phyloP scores from a whole-genome alignment of 768 basidiomycete genomes.

The Psilocybe tampanensis region DNA sequence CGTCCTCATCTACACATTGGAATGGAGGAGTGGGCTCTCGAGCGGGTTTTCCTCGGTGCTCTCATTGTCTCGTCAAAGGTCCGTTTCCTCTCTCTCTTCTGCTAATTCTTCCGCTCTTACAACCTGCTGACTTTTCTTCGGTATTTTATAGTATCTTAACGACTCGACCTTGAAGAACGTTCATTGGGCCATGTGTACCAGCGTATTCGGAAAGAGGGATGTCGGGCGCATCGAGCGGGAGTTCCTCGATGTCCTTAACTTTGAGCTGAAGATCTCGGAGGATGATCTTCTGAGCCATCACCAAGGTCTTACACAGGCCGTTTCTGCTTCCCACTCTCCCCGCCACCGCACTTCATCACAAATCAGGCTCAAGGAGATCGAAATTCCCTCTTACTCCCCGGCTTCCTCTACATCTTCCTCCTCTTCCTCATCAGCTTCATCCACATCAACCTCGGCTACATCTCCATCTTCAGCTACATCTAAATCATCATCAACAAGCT shows the following conservation, averaged over 20 bases:
- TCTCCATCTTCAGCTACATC: constrained; percentile 10
- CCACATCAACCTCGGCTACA: constrained; percentile 35
- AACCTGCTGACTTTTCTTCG: constrained; percentile 10
- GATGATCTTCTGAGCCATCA: constrained; percentile 60
- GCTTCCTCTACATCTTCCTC: constrained; percentile 38
- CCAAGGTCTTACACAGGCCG: constrained; percentile 35
- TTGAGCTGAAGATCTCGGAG: constrained; percentile 68
- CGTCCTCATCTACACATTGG: constrained; percentile 81
- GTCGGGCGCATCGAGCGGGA: constrained; percentile 82
- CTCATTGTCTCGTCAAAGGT: constrained; percentile 88
- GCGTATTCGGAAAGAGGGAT: constrained; percentile 81
- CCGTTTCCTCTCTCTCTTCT: constrained; percentile 21
- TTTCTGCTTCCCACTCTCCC: constrained; percentile 25
- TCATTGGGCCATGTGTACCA: constrained; percentile 87
- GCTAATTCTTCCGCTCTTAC: constrained; percentile 4
- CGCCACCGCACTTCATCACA: constrained; percentile 7
- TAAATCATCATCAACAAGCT: constrained; percentile 15
- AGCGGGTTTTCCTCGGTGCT: constrained; percentile 91
- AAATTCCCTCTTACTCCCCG: constrained; percentile 34
- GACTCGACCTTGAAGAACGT: constrained; percentile 91
- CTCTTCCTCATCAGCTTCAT: constrained; percentile 35
- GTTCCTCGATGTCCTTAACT: constrained; percentile 79
- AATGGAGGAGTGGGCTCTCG: constrained; percentile 83
- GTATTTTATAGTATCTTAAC: constrained; percentile 65
- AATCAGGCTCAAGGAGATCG: neutral